Percentiles rank a stretch among this genome's conserved stretches.
Evolutionary conservation across 345 rosid species (phyloP).

Genomic region (Ailanthus altissimus): DNA sequence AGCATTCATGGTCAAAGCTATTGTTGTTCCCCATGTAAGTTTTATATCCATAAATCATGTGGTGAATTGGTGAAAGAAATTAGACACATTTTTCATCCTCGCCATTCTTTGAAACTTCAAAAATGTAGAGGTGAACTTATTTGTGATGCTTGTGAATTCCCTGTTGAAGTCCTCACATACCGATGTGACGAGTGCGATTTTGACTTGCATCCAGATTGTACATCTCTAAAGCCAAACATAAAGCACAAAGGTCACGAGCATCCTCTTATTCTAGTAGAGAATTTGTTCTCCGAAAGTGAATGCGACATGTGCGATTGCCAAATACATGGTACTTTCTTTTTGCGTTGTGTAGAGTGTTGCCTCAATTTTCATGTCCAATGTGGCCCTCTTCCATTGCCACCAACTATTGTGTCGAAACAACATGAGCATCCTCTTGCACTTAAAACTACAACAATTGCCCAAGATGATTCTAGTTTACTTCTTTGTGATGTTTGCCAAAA

Average conservation of each 20-base stretch:
- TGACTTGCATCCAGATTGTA: not conserved
- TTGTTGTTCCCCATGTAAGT: not conserved
- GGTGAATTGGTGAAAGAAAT: not conserved
- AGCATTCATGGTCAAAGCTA: not conserved
- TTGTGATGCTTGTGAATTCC: not conserved
- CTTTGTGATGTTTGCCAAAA: not conserved
- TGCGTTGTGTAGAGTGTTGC: not conserved
- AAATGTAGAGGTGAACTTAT: not conserved
- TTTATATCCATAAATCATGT: not conserved
- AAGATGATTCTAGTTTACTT: not conserved
- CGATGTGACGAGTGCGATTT: not conserved
- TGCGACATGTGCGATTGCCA: not conserved
- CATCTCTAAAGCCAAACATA: not conserved
- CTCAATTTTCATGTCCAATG: not conserved
- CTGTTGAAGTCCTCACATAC: not conserved
- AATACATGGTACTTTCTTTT: not conserved
- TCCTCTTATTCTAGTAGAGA: not conserved
- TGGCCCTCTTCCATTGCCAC: not conserved
- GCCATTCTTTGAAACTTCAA: not conserved
- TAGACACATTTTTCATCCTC: no score
- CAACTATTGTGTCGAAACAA: not conserved
- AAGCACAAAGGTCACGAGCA: not conserved
- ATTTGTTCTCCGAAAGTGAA: not conserved
- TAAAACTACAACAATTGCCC: not conserved
- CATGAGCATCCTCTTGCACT: not conserved